Conservation (phyloP, 2,329 filamentous ascomycete species). For the Colletotrichum tanaceti region DNA sequence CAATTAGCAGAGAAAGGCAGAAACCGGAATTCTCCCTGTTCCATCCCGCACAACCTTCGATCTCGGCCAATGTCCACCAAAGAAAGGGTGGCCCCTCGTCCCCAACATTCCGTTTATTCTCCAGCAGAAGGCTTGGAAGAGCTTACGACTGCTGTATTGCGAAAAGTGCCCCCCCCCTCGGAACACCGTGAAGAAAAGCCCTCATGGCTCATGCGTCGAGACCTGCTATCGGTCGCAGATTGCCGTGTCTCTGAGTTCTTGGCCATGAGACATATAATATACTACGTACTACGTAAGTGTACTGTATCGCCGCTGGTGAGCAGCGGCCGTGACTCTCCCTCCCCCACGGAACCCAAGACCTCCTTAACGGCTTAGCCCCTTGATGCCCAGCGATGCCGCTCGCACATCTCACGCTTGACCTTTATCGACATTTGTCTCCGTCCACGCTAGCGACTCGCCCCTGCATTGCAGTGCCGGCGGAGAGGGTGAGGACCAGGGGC, state of each 20-base stretch:
- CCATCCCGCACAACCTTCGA: not conserved
- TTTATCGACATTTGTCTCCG: conserved; percentile 1
- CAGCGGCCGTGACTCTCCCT: conserved; percentile 22
- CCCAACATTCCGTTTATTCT: not conserved
- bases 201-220: conserved; percentile 35
- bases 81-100: not conserved
- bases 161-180: conserved; percentile 9
- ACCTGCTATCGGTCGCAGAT: conserved; percentile 24
- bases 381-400: not conserved
- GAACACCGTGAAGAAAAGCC: not conserved
- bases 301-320: not conserved
- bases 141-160: conserved; percentile 30
- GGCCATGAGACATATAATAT: too few species aligned
- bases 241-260: conserved; percentile 17
- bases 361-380: not conserved
- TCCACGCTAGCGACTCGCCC: not conserved
- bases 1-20: not conserved
- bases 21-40: not conserved
- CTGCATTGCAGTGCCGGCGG: conserved; percentile 18
- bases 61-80: conserved; percentile 10
- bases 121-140: conserved; percentile 3
- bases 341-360: too few species aligned
- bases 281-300: too few species aligned
- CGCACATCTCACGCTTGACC: conserved; percentile 1
- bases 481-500: conserved; percentile 13